Evolutionary conservation across 2,329 filamentous ascomycete species (phyloP), one percentile per base, ranked within the genome.

Genomic region (Chalara sp.): DNA sequence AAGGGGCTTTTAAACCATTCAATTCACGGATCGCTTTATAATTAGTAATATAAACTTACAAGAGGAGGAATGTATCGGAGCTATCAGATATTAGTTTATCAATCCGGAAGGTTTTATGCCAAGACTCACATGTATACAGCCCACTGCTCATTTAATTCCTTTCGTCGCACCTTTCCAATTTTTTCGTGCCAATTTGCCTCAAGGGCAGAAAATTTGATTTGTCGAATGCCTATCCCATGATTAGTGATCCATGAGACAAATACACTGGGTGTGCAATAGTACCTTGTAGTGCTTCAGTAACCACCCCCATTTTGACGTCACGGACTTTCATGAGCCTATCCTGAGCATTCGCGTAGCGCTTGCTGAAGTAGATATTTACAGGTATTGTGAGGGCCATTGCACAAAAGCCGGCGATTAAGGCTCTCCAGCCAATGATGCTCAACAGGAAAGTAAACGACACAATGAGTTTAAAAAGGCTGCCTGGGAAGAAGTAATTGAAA

Each of bases 181-280:
- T 83, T 86, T 12, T 75, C 72, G 64, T 89, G 81, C 87, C 88
- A 92, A 58, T 87, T 80, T 21, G 72, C 69, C 65, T 92, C 88
- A 2, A 89, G 68, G 1, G 87, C 87, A 0, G 86, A 86, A 59
- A 92, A 90, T 62, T 93, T 93, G 69, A 93, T 89, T 66, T 93
- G 88, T 1, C 87, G 80, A 56, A 92, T 91, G 6, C 58, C 57
- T 59, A 32, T 2, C 28, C 28, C 39, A 47, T 37, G 8, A 13
- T 39, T 33, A 40, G 31, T 53, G 32, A 56, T 42, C 31, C 12
- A 6, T 32, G 33, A 6, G 11, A 40, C 31, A 33, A 5, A 6
- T 5, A 13, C 5, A 30, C 12, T 10, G 1, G 30, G 5, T 32
- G 37, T 11, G 35, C 5, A 11, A 10, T 29, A 46, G 5, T 55